Conservation (phyloP, 768 basidiomycete species). For the Phanerodontia chrysosporium region DNA sequence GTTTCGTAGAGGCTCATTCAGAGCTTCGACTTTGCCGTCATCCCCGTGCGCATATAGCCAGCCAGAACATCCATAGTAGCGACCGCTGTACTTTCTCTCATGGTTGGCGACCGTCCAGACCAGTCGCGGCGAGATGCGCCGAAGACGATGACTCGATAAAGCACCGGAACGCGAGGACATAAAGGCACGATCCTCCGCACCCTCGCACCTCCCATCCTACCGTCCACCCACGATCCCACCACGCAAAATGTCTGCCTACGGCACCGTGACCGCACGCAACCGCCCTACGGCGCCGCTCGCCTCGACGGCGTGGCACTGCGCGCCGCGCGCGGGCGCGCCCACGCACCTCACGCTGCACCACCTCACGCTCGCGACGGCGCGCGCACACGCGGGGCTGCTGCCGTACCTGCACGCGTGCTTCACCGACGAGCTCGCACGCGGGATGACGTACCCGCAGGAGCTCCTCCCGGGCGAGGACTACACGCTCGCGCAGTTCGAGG, state of each 20-base stretch:
- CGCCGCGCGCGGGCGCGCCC: conserved; percentile 9
- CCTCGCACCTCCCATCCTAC: too few species aligned
- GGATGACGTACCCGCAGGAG: conserved; percentile 86
- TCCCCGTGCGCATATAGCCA: too few species aligned
- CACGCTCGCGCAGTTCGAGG: conserved; percentile 51
- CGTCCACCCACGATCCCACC: too few species aligned
- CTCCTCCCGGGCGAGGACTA: conserved; percentile 39
- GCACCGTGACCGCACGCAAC: conserved; percentile 42
- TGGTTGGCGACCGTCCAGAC: background rate
- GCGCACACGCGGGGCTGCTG: conserved; percentile 44
- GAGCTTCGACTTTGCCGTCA: too few species aligned
- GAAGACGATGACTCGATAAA: background rate
- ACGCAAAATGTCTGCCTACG: conserved; percentile 87
- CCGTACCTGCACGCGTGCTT: conserved; percentile 61
- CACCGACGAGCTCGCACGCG: conserved; percentile 69
- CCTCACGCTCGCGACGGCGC: conserved; percentile 28
- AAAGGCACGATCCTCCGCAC: too few species aligned
- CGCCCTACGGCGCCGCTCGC: conserved; percentile 31
- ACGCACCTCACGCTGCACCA: conserved; percentile 32
- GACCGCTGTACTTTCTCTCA: background rate
- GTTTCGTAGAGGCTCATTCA: too few species aligned
- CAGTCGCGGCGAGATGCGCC: background rate
- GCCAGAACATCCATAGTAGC: background rate
- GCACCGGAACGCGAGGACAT: background rate
- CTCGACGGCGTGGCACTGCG: conserved; percentile 45